phyloP scores from a whole-genome alignment of 345 rosid species.

The Acer campestre region DNA sequence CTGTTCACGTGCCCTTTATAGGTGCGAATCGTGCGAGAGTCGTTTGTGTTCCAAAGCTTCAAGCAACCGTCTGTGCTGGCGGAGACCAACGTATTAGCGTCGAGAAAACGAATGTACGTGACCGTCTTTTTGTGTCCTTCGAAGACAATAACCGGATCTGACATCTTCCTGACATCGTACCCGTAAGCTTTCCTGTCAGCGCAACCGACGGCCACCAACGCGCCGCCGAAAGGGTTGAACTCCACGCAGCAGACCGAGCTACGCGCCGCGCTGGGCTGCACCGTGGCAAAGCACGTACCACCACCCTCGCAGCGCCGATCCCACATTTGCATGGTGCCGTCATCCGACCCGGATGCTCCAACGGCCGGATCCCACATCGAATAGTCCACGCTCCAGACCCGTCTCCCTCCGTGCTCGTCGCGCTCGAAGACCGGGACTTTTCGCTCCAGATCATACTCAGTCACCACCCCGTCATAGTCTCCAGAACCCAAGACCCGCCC shows the following conservation, averaged over 20 bases:
- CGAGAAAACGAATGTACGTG: conserved; percentile 61
- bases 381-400: conserved; percentile 92
- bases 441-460: conserved; percentile 75
- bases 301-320: conserved; percentile 52
- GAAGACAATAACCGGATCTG: conserved; percentile 42
- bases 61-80: conserved; percentile 76
- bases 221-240: conserved; percentile 64
- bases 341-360: conserved; percentile 93
- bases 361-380: conserved; percentile 44
- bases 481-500: conserved; percentile 75
- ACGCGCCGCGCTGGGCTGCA: conserved; percentile 49
- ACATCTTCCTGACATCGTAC: conserved; percentile 61
- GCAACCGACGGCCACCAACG: conserved; percentile 63
- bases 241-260: conserved; percentile 75
- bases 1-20: conserved; percentile 70
- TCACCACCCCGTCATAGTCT: conserved; percentile 91
- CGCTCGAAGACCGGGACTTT: conserved; percentile 68
- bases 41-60: conserved; percentile 58
- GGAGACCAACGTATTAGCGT: conserved; percentile 40
- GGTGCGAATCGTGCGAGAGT: conserved; percentile 42
- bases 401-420: conserved; percentile 91
- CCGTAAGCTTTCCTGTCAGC: conserved; percentile 71
- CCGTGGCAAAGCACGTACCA: conserved; percentile 45
- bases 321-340: conserved; percentile 91
- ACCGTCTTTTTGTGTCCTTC: conserved; percentile 77